Evolutionary conservation across 371 early-diverging fungal genomes (phyloP).

Genomic region (Rhizopus delemar): DNA sequence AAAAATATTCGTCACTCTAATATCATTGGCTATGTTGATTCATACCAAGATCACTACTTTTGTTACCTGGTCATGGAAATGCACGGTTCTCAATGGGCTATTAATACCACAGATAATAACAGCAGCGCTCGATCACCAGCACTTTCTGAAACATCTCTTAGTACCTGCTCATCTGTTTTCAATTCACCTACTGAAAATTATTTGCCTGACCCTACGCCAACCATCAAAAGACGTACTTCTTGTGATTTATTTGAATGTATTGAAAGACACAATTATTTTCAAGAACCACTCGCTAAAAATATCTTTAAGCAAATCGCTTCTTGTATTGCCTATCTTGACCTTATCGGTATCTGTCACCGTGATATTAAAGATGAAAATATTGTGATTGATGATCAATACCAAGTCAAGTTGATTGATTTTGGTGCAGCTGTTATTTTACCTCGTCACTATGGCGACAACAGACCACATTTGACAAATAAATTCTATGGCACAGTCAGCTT

Average conservation of each 20-base stretch:
- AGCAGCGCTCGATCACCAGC: slow-evolving; percentile 31
- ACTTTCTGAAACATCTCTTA: slow-evolving; percentile 30
- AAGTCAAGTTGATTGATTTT: slow-evolving; percentile 83
- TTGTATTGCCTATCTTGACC: slow-evolving; percentile 66
- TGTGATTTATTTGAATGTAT: slow-evolving; percentile 85
- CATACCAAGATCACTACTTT: slow-evolving; percentile 65
- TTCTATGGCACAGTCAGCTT: slow-evolving; percentile 70
- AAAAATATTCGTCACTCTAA: slow-evolving; percentile 68
- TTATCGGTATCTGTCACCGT: slow-evolving; percentile 57
- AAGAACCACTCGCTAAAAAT: slow-evolving; percentile 58
- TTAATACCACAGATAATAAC: slow-evolving; percentile 12
- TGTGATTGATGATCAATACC: slow-evolving; percentile 70
- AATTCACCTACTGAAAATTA: slow-evolving; percentile 26
- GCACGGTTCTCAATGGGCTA: slow-evolving; percentile 73
- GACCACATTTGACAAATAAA: slow-evolving; percentile 48
- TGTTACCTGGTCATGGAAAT: slow-evolving; percentile 79
- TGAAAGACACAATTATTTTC: slow-evolving; percentile 64
- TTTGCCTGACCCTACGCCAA: slow-evolving; percentile 9
- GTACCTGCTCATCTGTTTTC: slow-evolving; percentile 17
- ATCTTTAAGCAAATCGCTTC: slow-evolving; percentile 75
- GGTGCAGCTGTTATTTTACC: slow-evolving; percentile 72
- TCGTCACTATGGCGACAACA: slow-evolving; percentile 41
- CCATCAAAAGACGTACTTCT: slow-evolving; percentile 54
- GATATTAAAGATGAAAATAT: slow-evolving; percentile 80
- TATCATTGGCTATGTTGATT: slow-evolving; percentile 70